These are phyloP conservation scores for Zymoseptoria passerinii DNA, from an alignment of 2,329 filamentous ascomycete genomes.

Conservation along the genomic window DNA sequence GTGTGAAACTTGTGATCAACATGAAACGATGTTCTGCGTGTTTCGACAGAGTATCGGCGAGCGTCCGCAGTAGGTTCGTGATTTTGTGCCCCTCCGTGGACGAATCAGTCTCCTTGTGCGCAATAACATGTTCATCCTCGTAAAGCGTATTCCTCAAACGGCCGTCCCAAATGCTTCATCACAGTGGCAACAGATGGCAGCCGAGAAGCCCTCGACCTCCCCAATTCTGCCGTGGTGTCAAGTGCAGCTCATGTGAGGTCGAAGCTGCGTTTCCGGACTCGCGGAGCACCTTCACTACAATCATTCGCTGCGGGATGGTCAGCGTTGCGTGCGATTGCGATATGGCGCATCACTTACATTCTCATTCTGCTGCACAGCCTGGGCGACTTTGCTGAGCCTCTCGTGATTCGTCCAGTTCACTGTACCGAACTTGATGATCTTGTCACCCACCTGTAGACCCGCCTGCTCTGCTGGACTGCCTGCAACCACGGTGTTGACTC, in stretches of 20 bases:
- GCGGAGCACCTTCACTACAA: conserved; percentile 61
- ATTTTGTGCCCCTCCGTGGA: not conserved
- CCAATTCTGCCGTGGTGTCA: conserved; percentile 76
- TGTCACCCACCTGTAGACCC: conserved; percentile 71
- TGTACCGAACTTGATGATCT: conserved; percentile 75
- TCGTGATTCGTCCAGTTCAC: conserved; percentile 82
- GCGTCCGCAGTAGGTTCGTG: not conserved
- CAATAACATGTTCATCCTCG: not conserved
- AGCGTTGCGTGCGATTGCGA: conserved; percentile 3
- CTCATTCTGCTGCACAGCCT: conserved; percentile 82
- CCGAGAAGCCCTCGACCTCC: conserved; percentile 83
- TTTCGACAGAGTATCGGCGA: not conserved
- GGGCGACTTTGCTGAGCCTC: conserved; percentile 73
- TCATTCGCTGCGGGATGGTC: conserved; percentile 47
- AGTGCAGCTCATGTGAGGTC: conserved; percentile 54
- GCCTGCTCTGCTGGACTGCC: conserved; percentile 75
- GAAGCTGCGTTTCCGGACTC: conserved; percentile 52
- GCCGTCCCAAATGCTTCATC: conserved; percentile 22
- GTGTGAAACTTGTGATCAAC: not conserved
- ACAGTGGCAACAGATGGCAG: conserved; percentile 80
- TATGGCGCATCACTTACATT: conserved; percentile 53
- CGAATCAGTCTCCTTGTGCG: not conserved
- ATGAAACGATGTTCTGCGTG: not conserved
- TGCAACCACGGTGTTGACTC: conserved; percentile 72
- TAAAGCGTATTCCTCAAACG: not conserved